These are phyloP conservation scores for Berberis thunbergii DNA, from an alignment of 164 flowering plant genomes.

Conservation along the genomic window DNA sequence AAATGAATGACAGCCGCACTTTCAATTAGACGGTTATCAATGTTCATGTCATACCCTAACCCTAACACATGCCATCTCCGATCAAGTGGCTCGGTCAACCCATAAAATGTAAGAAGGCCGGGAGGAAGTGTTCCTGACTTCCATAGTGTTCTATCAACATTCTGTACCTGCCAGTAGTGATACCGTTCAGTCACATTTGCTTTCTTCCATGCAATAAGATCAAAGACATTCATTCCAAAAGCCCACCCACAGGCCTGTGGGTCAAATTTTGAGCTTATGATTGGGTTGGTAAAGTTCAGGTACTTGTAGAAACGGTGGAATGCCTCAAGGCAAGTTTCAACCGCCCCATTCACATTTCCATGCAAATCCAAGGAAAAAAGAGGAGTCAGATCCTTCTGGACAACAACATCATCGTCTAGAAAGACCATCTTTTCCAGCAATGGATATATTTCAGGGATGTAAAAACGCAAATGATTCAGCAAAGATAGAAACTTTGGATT, in stretches of 20 bases:
- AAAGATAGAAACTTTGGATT: slow-evolving; percentile 51
- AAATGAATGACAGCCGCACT: slow-evolving; percentile 77
- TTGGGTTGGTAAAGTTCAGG: slow-evolving; percentile 67
- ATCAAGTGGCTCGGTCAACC: slow-evolving; percentile 83
- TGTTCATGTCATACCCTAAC: slow-evolving; percentile 57
- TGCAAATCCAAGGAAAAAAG: slow-evolving; percentile 76
- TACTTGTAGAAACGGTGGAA: slow-evolving; percentile 81
- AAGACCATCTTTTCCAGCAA: slow-evolving; percentile 73
- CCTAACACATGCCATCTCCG: slow-evolving; percentile 91
- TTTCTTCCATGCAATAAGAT: slow-evolving; percentile 65
- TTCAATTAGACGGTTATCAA: slow-evolving; percentile 68
- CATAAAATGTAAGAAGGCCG: slow-evolving; percentile 70
- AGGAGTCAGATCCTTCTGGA: slow-evolving; percentile 79
- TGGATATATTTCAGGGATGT: slow-evolving; percentile 74
- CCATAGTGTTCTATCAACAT: slow-evolving; percentile 56
- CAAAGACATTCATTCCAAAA: slow-evolving; percentile 88
- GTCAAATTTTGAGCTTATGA: slow-evolving; percentile 66
- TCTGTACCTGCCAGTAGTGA: slow-evolving; percentile 77
- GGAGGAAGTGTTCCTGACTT: slow-evolving; percentile 76
- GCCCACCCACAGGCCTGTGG: slow-evolving; percentile 94
- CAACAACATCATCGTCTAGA: slow-evolving; percentile 82
- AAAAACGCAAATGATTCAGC: slow-evolving; percentile 70
- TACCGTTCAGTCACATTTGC: slow-evolving; percentile 61
- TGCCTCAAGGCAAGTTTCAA: slow-evolving; percentile 84
- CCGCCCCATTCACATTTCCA: slow-evolving; percentile 88